Conservation (phyloP, 2,329 filamentous ascomycete species). For the Rutstroemia sp. region DNA sequence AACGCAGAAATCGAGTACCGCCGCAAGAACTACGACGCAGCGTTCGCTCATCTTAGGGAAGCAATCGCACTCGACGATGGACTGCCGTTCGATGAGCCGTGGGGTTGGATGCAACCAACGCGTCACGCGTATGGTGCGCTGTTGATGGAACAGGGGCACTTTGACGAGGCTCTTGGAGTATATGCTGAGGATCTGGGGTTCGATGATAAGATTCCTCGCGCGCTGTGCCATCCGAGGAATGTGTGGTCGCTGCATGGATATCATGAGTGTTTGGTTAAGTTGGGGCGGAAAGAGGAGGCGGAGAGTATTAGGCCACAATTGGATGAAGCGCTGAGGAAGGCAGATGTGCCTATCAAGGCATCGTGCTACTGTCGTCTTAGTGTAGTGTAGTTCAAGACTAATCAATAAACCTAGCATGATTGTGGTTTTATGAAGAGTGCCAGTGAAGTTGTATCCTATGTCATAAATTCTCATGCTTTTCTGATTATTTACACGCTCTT, state of each 20-base stretch:
- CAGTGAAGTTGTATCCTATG: no score
- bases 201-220: slow-evolving; percentile 51
- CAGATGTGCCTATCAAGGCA: slow-evolving; percentile 50
- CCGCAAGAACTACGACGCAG: slow-evolving; percentile 45
- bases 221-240: slow-evolving; percentile 62
- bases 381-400: background rate
- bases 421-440: no score
- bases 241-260: slow-evolving; percentile 70
- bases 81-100: slow-evolving; percentile 66
- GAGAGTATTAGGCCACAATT: slow-evolving; percentile 43
- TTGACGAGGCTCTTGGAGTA: slow-evolving; percentile 46
- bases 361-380: slow-evolving; percentile 49
- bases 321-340: slow-evolving; percentile 43
- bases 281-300: slow-evolving; percentile 36
- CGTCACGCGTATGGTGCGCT: slow-evolving; percentile 65
- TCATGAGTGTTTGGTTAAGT: slow-evolving; percentile 56
- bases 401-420: no score
- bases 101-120: slow-evolving; percentile 73
- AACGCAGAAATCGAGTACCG: slow-evolving; percentile 70
- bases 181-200: slow-evolving; percentile 57
- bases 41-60: slow-evolving; percentile 50
- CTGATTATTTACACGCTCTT: no score
- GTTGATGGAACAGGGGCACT: slow-evolving; percentile 56
- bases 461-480: no score
- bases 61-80: slow-evolving; percentile 54